Percentiles rank a stretch among this genome's conserved stretches.
These are phyloP conservation scores for Suillus subluteus DNA, from an alignment of 768 basidiomycete species.

Conservation along the genomic window DNA sequence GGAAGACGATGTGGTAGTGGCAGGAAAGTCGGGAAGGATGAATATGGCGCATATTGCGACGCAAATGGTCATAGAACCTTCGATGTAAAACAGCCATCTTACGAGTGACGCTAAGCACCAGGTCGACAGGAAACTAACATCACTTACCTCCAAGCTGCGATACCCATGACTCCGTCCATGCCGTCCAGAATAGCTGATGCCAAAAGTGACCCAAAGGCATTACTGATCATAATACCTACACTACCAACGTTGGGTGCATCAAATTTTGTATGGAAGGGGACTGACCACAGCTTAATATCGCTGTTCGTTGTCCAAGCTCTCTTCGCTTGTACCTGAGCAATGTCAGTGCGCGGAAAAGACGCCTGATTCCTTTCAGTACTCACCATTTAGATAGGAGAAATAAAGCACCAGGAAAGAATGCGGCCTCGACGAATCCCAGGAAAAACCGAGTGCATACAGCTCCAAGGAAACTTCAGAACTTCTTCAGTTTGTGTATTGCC, in stretches of 20 bases:
- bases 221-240: constrained; percentile 65
- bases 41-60: constrained; percentile 58
- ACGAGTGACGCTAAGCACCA: not conserved
- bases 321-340: constrained; percentile 66
- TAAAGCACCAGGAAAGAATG: constrained; percentile 72
- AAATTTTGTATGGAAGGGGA: not conserved
- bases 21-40: constrained; percentile 77
- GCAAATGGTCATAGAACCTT: constrained; percentile 57
- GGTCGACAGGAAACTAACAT: not conserved
- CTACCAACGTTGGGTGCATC: not conserved
- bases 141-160: constrained; percentile 71
- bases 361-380: constrained; percentile 22
- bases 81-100: constrained; percentile 77
- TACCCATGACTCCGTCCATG: constrained; percentile 72
- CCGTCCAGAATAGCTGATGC: constrained; percentile 73
- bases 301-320: constrained; percentile 72
- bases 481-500: constrained; percentile 7
- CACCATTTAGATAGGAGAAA: constrained; percentile 37
- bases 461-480: constrained; percentile 54
- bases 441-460: constrained; percentile 73
- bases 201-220: constrained; percentile 81
- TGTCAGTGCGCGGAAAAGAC: constrained; percentile 55
- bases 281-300: constrained; percentile 61
- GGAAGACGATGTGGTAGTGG: constrained; percentile 53
- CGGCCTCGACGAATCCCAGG: constrained; percentile 75